phyloP scores from a whole-genome alignment of 2,329 filamentous ascomycete genomes.

The Fusarium solani-melongenae region DNA sequence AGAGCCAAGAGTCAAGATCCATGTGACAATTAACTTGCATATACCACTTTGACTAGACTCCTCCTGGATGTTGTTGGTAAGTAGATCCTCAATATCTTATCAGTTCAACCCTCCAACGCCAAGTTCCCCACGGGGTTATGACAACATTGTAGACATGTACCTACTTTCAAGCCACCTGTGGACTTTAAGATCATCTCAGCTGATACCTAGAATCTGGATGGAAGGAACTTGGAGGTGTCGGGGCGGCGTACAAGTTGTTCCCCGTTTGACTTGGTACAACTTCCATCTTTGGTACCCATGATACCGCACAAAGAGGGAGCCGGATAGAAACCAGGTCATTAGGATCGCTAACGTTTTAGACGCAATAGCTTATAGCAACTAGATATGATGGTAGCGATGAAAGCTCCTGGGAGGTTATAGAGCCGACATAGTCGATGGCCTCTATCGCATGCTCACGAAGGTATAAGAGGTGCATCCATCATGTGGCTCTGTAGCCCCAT shows the following conservation, averaged over 20 bases:
- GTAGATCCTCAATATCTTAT: background rate
- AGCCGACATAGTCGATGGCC: background rate
- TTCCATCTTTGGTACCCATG: background rate
- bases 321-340: background rate
- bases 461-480: background rate
- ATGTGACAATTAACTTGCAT: background rate
- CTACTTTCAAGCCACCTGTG: background rate
- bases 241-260: background rate
- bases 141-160: background rate
- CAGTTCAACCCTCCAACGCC: too few relatives aligned
- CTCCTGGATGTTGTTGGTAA: background rate
- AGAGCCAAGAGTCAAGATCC: background rate
- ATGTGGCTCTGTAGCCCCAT: background rate
- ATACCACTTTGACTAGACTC: background rate
- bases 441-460: background rate
- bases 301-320: background rate
- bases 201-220: background rate
- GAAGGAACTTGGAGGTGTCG: too few relatives aligned
- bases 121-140: background rate
- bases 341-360: background rate
- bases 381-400: background rate
- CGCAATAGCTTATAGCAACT: background rate
- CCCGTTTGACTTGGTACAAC: background rate
- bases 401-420: background rate
- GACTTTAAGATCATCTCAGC: background rate